Evolutionary conservation across 2,329 filamentous ascomycete genomes (phyloP).

Genomic region (Lasiodiplodia hormozganensis): DNA sequence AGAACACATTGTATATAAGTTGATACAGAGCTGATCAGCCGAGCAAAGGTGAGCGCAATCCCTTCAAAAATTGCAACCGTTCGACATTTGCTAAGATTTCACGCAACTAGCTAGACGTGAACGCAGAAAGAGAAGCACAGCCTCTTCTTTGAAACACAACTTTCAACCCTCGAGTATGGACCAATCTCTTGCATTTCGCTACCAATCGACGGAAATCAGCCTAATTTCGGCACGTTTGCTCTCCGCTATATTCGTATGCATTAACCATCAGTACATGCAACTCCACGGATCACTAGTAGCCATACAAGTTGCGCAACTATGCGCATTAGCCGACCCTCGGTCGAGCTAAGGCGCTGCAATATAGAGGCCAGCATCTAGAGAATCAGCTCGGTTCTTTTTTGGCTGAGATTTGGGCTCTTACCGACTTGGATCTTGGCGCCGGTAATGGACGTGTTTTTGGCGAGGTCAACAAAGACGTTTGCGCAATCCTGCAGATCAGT

Average conservation of each 20-base stretch:
- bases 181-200: background rate
- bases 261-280: background rate
- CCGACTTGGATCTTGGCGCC: constrained; percentile 55
- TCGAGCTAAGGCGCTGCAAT: constrained; percentile 15
- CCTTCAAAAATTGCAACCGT: background rate
- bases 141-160: background rate
- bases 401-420: constrained; percentile 32
- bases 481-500: constrained; percentile 62
- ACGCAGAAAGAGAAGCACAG: background rate
- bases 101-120: background rate
- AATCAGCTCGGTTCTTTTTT: background rate
- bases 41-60: background rate
- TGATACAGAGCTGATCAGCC: background rate
- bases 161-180: background rate
- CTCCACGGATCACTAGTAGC: background rate
- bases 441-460: constrained; percentile 61
- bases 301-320: background rate
- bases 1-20: background rate
- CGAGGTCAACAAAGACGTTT: constrained; percentile 61
- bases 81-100: background rate
- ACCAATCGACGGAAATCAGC: background rate
- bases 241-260: background rate
- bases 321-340: too few species aligned
- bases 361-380: constrained; percentile 29
- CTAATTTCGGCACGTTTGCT: background rate